Base-by-base conservation (phyloP, 2,329 filamentous ascomycete genomes). In the Waltergamsia citrina region DNA sequence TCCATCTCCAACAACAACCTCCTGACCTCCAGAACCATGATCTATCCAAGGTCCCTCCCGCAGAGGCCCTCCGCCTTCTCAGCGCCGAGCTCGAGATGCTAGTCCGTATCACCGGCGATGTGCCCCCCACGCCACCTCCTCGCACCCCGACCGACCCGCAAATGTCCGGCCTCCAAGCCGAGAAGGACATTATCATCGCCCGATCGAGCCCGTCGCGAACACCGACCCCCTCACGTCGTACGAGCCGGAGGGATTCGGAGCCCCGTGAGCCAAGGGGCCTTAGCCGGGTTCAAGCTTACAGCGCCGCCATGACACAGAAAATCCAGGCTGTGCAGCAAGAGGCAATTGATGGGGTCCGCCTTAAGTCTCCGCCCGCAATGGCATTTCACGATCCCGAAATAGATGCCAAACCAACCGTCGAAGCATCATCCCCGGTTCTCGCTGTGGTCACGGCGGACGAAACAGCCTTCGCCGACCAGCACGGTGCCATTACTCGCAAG, bases 401-500 rank as follows among this genome's bases (percentile, higher is more conserved):
- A n/a, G n/a, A n/a, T n/a, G n/a, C n/a, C n/a, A n/a, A n/a, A n/a
- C n/a, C n/a, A n/a, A n/a, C n/a, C n/a, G 17, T n/a, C 29, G 7
- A 10, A 7, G 26, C 26, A 8, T 28, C 28, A 9, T 27, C 25
- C 25, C 12, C 25, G 12, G 15, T 15, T 20, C 12, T 20, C n/a
- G 11, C 26, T 10, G 16, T 9, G 12, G 33, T 74, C 29, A 74
- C 85, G 11, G 21, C n/a, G 11, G 11, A 8, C 52, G 78, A 77
- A 20, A 78, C 86, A 46, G 79, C 81, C 16, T 65, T 86, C 37
- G 77, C 81, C 39, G 61, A 85, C 22, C 88, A 95, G 53, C 83
- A 92, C 51, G 79, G 78, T 41, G 82, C 86, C 43, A 85, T 96
- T 43, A 86, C 85, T 14, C 78, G 87, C 45, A 92, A 92, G 49